Evolutionary conservation across 495 filamentous ascomycete genomes (phyloP).

Genomic region (Cetradonia linearis): DNA sequence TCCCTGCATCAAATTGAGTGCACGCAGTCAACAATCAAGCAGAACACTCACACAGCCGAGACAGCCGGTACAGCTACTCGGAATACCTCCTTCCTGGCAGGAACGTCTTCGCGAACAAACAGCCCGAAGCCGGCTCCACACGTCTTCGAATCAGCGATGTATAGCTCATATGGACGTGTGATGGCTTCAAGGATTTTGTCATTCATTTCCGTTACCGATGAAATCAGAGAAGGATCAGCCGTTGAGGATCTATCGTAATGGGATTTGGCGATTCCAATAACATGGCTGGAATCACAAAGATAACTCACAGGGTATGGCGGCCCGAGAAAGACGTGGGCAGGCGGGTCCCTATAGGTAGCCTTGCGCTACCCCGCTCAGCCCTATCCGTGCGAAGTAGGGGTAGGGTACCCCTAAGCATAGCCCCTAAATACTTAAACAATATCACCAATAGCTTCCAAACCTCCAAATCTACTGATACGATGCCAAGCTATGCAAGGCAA

Average conservation of each 20-base stretch:
- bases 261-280: too few species aligned
- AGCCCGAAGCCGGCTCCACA: conserved; percentile 7
- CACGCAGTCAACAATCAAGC: not conserved
- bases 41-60: conserved; percentile 6
- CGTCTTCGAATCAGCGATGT: conserved; percentile 3
- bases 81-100: conserved; percentile 8
- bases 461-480: too few species aligned
- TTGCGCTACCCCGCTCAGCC: too few species aligned
- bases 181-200: conserved; percentile 3
- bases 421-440: too few species aligned
- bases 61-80: conserved; percentile 1
- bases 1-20: not conserved
- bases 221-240: not conserved
- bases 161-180: conserved; percentile 1
- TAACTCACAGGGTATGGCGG: too few species aligned
- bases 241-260: too few species aligned
- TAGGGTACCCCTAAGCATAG: too few species aligned
- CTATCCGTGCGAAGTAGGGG: too few species aligned
- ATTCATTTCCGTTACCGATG: not conserved
- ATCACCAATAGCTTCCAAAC: too few species aligned
- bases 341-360: too few species aligned
- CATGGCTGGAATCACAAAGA: too few species aligned
- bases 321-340: too few species aligned
- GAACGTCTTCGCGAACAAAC: conserved; percentile 14
- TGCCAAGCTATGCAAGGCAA: conserved; percentile 44